Evolutionary conservation across 1,139 yeast genomes (phyloP).

Genomic region (Candida sanyaensis): DNA sequence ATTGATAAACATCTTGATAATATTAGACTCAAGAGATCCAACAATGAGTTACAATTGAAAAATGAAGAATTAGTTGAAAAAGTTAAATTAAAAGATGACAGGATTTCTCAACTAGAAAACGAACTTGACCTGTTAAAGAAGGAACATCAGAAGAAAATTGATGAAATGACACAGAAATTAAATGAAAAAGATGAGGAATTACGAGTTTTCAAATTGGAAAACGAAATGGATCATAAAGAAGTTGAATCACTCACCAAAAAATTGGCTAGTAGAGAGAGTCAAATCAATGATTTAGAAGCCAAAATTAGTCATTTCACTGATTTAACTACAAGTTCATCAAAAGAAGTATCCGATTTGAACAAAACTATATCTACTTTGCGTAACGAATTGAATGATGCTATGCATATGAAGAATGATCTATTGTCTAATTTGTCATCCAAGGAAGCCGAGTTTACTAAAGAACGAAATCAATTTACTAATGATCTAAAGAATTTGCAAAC

Average conservation of each 20-base stretch:
- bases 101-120: slow-evolving; percentile 8
- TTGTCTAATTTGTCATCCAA: slow-evolving; percentile 66
- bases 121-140: slow-evolving; percentile 11
- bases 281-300: slow-evolving; percentile 30
- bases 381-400: slow-evolving; percentile 31
- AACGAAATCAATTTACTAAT: slow-evolving; percentile 48
- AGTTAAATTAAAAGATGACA: slow-evolving; percentile 9
- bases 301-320: slow-evolving; percentile 23
- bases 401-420: slow-evolving; percentile 57
- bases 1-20: slow-evolving; percentile 49
- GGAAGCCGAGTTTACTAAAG: slow-evolving; percentile 59
- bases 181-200: slow-evolving; percentile 11
- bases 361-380: slow-evolving; percentile 24
- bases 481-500: slow-evolving; percentile 47
- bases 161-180: slow-evolving; percentile 6
- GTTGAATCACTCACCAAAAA: slow-evolving; percentile 21
- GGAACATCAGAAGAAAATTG: slow-evolving; percentile 7
- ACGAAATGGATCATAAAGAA: slow-evolving; percentile 31
- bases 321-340: slow-evolving; percentile 15
- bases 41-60: slow-evolving; percentile 19
- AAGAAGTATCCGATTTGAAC: slow-evolving; percentile 22
- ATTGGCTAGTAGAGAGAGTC: slow-evolving; percentile 28
- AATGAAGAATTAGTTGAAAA: slow-evolving; percentile 16
- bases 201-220: slow-evolving; percentile 12
- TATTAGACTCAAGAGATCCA: slow-evolving; percentile 36